A percentile compares a stretch with the other conserved stretches of the same genome.
phyloP scores from a whole-genome alignment of 2,329 filamentous ascomycete species.

The Cladosporium sphaerospermum region DNA sequence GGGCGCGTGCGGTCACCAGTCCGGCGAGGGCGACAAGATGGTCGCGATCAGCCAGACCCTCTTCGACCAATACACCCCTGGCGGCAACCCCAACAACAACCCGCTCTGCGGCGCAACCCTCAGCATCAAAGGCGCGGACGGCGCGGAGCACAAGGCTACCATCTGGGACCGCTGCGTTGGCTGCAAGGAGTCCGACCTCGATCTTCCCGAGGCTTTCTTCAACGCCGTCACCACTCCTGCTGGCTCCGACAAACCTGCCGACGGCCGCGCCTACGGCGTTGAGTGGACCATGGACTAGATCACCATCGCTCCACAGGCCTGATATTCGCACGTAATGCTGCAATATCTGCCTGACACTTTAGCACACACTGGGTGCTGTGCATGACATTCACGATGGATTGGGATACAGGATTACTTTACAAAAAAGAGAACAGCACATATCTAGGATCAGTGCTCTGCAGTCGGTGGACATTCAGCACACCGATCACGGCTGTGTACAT shows the following conservation, averaged over 20 bases:
- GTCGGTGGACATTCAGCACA: too few species aligned
- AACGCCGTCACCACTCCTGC: constrained; percentile 24
- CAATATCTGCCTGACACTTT: too few species aligned
- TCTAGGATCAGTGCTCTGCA: too few species aligned
- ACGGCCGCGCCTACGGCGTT: constrained; percentile 38
- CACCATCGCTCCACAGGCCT: too few species aligned
- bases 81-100: constrained; percentile 54
- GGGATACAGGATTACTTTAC: too few species aligned
- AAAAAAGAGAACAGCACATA: too few species aligned
- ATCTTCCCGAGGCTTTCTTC: constrained; percentile 48
- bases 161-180: constrained; percentile 73
- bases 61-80: constrained; percentile 48
- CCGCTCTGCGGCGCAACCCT: constrained; percentile 53
- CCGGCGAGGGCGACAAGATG: constrained; percentile 52
- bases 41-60: constrained; percentile 61
- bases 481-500: too few species aligned
- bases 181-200: constrained; percentile 52
- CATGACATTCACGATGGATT: too few species aligned
- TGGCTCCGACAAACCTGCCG: constrained; percentile 18
- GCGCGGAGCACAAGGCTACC: constrained; percentile 36
- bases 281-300: constrained; percentile 36
- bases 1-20: constrained; percentile 61
- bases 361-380: too few species aligned
- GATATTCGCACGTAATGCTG: too few species aligned
- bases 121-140: too few species aligned